A percentile compares a stretch with the other conserved stretches of the same genome.
These are phyloP conservation scores for Hypoxylon trugodes DNA, from an alignment of 495 filamentous ascomycete genomes.

Conservation along the genomic window DNA sequence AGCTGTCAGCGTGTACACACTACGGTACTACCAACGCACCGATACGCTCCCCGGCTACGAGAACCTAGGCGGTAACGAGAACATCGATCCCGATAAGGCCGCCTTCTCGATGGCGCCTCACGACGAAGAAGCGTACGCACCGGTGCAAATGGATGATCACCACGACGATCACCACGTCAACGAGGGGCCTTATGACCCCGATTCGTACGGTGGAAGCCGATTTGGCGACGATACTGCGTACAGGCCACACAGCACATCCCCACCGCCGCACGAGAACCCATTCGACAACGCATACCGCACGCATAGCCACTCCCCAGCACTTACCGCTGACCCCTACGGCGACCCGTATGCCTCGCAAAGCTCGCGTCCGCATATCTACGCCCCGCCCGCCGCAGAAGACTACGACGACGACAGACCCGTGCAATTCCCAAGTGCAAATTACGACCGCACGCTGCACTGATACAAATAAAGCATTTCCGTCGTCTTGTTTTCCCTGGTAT, in stretches of 20 bases:
- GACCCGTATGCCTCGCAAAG: constrained; percentile 40
- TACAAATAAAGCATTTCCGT: neutral
- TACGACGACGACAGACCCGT: constrained; percentile 51
- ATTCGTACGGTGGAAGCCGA: constrained; percentile 45
- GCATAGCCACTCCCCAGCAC: constrained; percentile 36
- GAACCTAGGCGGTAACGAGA: constrained; percentile 58
- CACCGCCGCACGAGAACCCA: constrained; percentile 51
- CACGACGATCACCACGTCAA: constrained; percentile 48
- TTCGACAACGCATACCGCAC: constrained; percentile 52
- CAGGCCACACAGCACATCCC: constrained; percentile 41
- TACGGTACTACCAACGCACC: constrained; percentile 79
- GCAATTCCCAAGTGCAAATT: constrained; percentile 54
- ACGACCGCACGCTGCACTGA: constrained; percentile 53
- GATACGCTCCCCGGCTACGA: constrained; percentile 77
- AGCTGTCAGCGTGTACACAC: constrained; percentile 77
- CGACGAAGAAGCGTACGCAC: constrained; percentile 62
- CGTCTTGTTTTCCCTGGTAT: constrained; percentile 20
- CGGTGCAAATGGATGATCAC: constrained; percentile 55
- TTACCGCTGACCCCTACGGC: constrained; percentile 46
- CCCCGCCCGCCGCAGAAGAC: constrained; percentile 48
- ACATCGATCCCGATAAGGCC: constrained; percentile 66
- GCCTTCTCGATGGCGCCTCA: constrained; percentile 65
- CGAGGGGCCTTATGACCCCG: constrained; percentile 42
- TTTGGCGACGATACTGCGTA: constrained; percentile 46
- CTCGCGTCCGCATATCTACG: constrained; percentile 44